A percentile compares a stretch with the other conserved stretches of the same genome.
These are phyloP conservation scores for Diplodia mutila DNA, from an alignment of 2,329 filamentous ascomycete species.

Conservation along the genomic window DNA sequence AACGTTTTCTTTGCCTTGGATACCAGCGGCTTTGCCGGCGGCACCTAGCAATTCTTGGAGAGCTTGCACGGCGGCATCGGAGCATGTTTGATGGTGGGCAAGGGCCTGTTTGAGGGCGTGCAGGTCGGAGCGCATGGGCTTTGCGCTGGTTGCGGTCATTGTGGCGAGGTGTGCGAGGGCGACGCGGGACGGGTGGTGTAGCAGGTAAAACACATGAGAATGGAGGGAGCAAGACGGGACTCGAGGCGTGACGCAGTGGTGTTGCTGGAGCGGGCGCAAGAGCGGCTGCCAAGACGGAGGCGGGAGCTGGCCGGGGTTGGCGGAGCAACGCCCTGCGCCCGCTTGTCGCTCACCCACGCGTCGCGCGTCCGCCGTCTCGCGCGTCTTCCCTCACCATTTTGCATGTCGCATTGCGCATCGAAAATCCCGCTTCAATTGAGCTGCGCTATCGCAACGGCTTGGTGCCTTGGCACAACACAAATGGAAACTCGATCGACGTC, in stretches of 20 bases:
- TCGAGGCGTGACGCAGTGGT: conserved; percentile 5
- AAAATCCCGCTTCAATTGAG: neutral
- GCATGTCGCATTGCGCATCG: neutral
- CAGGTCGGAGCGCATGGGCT: conserved; percentile 48
- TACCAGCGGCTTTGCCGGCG: conserved; percentile 38
- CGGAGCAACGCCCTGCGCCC: conserved; percentile 2
- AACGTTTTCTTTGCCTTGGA: conserved; percentile 39
- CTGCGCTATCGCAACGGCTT: conserved; percentile 13
- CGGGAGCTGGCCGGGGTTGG: neutral
- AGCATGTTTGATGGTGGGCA: conserved; percentile 53
- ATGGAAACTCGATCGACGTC: conserved; percentile 48
- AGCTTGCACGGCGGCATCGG: conserved; percentile 49
- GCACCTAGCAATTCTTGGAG: conserved; percentile 51
- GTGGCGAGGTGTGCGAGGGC: neutral
- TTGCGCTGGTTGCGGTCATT: conserved; percentile 23
- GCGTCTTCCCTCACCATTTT: neutral
- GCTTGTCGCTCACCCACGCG: neutral
- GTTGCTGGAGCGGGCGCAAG: neutral
- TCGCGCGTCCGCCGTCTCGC: neutral
- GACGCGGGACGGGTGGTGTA: neutral
- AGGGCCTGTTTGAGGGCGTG: conserved; percentile 55
- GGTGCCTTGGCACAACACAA: conserved; percentile 46
- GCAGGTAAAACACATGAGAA: neutral
- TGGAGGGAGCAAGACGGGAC: neutral
- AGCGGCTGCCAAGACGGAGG: neutral